Percentiles rank a stretch among this genome's conserved stretches.
These are phyloP conservation scores for Lipomyces lipofer DNA, from an alignment of 805 yeast genomes.

Conservation along the genomic window DNA sequence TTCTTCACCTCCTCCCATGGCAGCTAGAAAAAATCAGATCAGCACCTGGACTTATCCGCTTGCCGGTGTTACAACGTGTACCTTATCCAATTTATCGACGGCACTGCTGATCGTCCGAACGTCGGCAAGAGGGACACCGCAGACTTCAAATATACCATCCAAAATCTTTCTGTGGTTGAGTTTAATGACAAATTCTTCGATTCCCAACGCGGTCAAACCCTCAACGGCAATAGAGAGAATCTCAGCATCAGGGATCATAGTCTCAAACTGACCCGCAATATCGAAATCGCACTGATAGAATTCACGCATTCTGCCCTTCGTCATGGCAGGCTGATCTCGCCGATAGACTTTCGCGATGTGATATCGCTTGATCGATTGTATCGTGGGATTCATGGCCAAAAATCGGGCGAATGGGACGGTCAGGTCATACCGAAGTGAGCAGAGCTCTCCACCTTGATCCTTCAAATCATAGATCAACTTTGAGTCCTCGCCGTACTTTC, in stretches of 20 bases:
- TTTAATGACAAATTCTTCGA: conserved; percentile 85
- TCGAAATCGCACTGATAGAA: conserved; percentile 99
- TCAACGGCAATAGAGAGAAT: conserved; percentile 76
- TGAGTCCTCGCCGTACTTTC: conserved; percentile 98
- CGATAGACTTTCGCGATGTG: conserved; percentile 98
- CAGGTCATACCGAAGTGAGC: conserved; percentile 91
- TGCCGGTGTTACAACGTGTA: too few relatives aligned
- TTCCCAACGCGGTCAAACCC: conserved; percentile 81
- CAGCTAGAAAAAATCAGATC: too few relatives aligned
- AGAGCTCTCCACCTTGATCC: conserved; percentile 98
- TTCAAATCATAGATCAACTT: conserved; percentile 92
- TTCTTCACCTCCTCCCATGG: conserved; percentile 94
- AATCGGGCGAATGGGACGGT: conserved; percentile 98
- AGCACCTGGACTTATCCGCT: too few relatives aligned
- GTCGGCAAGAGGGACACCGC: conserved; percentile 93
- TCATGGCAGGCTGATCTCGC: conserved; percentile 99
- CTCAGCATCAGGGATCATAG: conserved; percentile 97
- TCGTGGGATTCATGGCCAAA: conserved; percentile 87
- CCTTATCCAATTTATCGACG: conserved; percentile 92
- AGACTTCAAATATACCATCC: conserved; percentile 92
- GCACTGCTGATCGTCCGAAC: conserved; percentile 92
- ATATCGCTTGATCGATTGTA: conserved; percentile 85
- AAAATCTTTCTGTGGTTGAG: conserved; percentile 92
- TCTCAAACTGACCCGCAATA: conserved; percentile 87
- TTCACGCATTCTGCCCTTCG: conserved; percentile 99